Conservation (phyloP, 2,329 filamentous ascomycete species). For the Plectosphaerella plurivora region DNA sequence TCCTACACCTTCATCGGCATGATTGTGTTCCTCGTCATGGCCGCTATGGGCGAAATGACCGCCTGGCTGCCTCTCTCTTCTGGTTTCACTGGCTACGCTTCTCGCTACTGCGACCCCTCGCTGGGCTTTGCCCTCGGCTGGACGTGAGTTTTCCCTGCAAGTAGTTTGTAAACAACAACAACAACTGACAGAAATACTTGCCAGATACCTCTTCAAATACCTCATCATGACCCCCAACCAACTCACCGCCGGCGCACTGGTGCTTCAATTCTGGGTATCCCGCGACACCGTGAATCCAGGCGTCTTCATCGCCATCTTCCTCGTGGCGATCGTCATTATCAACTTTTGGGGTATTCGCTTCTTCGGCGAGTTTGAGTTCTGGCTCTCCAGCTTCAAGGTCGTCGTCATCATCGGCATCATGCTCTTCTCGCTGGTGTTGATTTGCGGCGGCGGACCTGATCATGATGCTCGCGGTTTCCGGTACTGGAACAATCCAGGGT, state of each 20-base stretch:
- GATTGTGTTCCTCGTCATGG: slow-evolving; percentile 78
- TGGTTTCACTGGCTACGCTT: slow-evolving; percentile 78
- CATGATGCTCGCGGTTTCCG: slow-evolving; percentile 58
- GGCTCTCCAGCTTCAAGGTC: slow-evolving; percentile 63
- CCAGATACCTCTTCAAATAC: slow-evolving; percentile 66
- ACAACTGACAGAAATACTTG: slow-evolving; percentile 29
- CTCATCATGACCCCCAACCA: slow-evolving; percentile 85
- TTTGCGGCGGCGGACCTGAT: slow-evolving; percentile 60
- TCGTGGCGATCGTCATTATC: slow-evolving; percentile 57
- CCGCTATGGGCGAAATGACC: slow-evolving; percentile 78
- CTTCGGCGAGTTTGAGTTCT: slow-evolving; percentile 62
- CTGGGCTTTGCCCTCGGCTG: slow-evolving; percentile 76
- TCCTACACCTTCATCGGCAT: slow-evolving; percentile 66
- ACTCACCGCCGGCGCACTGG: slow-evolving; percentile 70
- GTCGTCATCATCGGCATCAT: slow-evolving; percentile 62
- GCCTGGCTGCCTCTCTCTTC: slow-evolving; percentile 73
- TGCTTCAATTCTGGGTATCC: slow-evolving; percentile 73
- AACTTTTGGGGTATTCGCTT: slow-evolving; percentile 66
- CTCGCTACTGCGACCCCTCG: slow-evolving; percentile 74
- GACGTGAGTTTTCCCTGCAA: slow-evolving; percentile 37
- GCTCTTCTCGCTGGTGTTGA: slow-evolving; percentile 57
- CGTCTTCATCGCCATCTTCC: slow-evolving; percentile 70
- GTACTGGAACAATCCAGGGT: slow-evolving; percentile 60
- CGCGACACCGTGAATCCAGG: slow-evolving; percentile 66
- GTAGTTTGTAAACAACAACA: too few species aligned